phyloP scores from a whole-genome alignment of 768 basidiomycete species.

The Pleurotus djamor region DNA sequence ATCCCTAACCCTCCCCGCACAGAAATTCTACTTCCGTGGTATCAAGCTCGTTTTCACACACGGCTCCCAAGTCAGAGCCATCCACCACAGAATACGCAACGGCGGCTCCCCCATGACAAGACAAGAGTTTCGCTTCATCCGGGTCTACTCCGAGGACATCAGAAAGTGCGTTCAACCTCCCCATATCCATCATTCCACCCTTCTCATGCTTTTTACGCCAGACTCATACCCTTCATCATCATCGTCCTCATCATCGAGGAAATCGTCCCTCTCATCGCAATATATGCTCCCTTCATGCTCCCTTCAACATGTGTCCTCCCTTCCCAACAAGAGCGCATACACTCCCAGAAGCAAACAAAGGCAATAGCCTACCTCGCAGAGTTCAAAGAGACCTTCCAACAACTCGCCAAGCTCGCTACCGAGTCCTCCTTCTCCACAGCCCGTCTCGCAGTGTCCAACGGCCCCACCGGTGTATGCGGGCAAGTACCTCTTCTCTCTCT shows the following conservation, averaged over 20 bases:
- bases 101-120: conserved; percentile 67
- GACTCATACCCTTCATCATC: conserved; percentile 77
- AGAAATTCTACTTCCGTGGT: conserved; percentile 87
- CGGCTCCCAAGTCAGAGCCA: conserved; percentile 48
- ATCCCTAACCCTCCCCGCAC: not conserved
- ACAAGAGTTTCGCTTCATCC: conserved; percentile 67
- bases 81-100: conserved; percentile 50
- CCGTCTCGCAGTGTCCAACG: not conserved
- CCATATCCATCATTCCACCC: not conserved
- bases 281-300: conserved; percentile 82
- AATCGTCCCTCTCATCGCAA: conserved; percentile 77
- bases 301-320: conserved; percentile 88
- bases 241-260: conserved; percentile 79
- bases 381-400: not conserved
- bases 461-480: conserved; percentile 49
- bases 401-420: not conserved
- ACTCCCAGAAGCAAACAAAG: conserved; percentile 48
- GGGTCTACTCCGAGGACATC: conserved; percentile 62
- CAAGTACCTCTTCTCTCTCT: conserved; percentile 27
- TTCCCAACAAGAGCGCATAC: conserved; percentile 70
- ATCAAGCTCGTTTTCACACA: conserved; percentile 70
- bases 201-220: conserved; percentile 18
- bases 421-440: not conserved
- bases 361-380: conserved; percentile 16
- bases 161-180: conserved; percentile 49